Percentiles rank a stretch among this genome's conserved stretches.
Conservation (phyloP, 768 basidiomycete genomes). For the Termitomyces bulborhizus region DNA sequence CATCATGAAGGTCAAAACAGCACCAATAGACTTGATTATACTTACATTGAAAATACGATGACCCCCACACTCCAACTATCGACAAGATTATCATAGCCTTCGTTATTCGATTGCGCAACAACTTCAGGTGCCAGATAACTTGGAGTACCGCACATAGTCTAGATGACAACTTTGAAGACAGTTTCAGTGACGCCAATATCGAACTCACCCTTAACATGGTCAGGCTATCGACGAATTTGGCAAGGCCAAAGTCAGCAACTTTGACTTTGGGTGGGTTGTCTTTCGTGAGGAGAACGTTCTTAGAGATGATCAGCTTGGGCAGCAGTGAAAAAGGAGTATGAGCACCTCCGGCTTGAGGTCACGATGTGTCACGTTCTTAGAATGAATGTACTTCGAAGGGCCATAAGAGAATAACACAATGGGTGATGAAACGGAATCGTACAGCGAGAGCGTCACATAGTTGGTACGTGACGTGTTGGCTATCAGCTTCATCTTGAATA, state of each 20-base stretch:
- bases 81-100: slow-evolving; percentile 83
- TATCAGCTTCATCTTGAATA: slow-evolving; percentile 41
- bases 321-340: slow-evolving; percentile 3
- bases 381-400: slow-evolving; percentile 53
- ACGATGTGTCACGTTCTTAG: slow-evolving; percentile 79
- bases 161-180: not conserved
- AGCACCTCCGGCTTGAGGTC: slow-evolving; percentile 85
- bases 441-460: slow-evolving; percentile 78
- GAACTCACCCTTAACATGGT: slow-evolving; percentile 67
- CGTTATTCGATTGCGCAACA: slow-evolving; percentile 52
- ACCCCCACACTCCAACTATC: slow-evolving; percentile 98
- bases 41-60: slow-evolving; percentile 85
- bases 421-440: slow-evolving; percentile 16
- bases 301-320: slow-evolving; percentile 1
- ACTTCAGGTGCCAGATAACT: slow-evolving; percentile 93
- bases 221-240: slow-evolving; percentile 79
- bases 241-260: slow-evolving; percentile 94
- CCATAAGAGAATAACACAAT: not conserved
- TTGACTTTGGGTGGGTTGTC: slow-evolving; percentile 70
- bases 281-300: slow-evolving; percentile 82
- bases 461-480: slow-evolving; percentile 71
- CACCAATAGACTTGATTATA: not conserved
- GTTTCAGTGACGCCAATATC: not conserved
- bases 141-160: slow-evolving; percentile 97
- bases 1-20: not conserved